Conservation (phyloP, 2,329 filamentous ascomycete genomes). For the Juglanconis sp. region DNA sequence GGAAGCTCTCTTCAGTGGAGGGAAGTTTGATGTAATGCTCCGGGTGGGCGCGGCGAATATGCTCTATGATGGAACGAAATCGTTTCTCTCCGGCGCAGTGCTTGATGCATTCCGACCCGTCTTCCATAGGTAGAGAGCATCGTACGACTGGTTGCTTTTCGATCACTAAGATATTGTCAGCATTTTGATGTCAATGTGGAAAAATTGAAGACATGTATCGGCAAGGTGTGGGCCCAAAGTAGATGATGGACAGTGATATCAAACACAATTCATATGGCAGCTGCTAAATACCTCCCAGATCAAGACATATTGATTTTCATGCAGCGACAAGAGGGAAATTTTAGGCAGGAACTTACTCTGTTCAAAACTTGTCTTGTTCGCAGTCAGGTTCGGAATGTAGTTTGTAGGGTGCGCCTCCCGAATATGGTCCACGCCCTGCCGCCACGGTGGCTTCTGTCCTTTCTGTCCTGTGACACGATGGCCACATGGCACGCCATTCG, state of each 20-base stretch:
- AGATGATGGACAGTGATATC: background rate
- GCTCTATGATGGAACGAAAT: conserved; percentile 99
- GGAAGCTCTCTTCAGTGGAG: conserved; percentile 95
- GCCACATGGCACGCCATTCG: background rate
- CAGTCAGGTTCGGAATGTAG: conserved; percentile 95
- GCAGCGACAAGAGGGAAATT: background rate
- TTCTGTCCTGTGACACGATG: background rate
- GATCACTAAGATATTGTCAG: background rate
- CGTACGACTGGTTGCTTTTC: background rate
- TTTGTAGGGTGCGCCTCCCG: conserved; percentile 93
- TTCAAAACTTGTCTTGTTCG: conserved; percentile 95
- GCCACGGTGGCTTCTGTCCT: background rate
- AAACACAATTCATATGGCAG: no score
- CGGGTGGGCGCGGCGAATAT: conserved; percentile 93
- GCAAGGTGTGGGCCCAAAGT: background rate
- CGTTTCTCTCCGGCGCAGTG: conserved; percentile 13
- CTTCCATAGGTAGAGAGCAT: conserved; percentile 8
- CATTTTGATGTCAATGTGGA: background rate
- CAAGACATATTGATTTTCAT: background rate
- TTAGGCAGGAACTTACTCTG: conserved; percentile 47
- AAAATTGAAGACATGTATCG: no score
- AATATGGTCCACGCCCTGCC: conserved; percentile 72
- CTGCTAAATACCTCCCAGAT: background rate
- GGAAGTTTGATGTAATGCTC: conserved; percentile 97
- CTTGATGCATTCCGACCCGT: conserved; percentile 11